Evolutionary conservation across 257 asterid genomes (phyloP).

Genomic region (Henckelia pumila): DNA sequence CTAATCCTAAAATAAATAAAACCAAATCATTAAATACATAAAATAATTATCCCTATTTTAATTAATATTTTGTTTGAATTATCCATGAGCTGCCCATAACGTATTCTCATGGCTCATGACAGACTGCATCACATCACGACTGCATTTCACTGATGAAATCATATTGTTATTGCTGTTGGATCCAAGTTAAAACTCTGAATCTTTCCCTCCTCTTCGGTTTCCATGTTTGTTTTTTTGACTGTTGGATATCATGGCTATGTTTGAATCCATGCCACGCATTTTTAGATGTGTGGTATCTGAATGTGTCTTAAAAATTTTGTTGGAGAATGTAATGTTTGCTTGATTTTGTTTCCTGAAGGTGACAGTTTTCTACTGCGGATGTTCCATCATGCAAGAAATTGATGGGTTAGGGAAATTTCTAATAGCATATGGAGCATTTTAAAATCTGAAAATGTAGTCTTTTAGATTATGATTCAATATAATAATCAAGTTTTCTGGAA

Average conservation of each 20-base stretch:
- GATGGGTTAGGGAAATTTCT: background rate
- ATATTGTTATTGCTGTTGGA: slow-evolving; percentile 10
- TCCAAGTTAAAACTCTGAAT: background rate
- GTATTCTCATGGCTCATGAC: no score
- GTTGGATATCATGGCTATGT: no score
- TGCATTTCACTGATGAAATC: background rate
- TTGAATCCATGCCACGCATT: no score
- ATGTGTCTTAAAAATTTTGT: background rate
- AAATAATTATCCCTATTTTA: no score
- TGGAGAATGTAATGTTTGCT: background rate
- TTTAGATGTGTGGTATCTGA: background rate
- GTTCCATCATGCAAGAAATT: background rate
- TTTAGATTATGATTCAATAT: background rate
- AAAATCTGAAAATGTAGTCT: background rate
- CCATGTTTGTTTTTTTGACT: no score
- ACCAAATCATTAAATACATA: no score
- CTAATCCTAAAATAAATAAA: no score
- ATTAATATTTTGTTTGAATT: no score
- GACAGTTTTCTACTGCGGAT: background rate
- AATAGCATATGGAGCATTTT: background rate
- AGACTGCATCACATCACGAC: background rate
- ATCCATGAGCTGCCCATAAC: no score
- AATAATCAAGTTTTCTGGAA: background rate
- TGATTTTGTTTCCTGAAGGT: no score
- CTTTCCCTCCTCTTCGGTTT: no score